Evolutionary conservation across 306 rosid species (phyloP).

Genomic region (Potentilla sterilis): DNA sequence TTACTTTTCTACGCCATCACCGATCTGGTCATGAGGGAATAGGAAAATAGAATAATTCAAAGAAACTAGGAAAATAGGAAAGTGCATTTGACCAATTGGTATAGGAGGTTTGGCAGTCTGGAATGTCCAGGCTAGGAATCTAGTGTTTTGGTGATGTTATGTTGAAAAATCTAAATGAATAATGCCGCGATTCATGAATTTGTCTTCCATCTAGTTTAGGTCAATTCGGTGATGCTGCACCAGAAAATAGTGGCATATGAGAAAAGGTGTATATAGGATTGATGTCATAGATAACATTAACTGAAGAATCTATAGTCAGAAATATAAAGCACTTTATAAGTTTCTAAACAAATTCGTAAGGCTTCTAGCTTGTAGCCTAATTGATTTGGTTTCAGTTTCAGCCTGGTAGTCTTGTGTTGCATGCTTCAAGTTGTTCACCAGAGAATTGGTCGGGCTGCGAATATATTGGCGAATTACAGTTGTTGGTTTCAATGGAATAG

Average conservation of each 20-base stretch:
- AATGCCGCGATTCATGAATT: neutral
- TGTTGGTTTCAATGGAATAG: conserved; percentile 25
- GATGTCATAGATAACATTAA: neutral
- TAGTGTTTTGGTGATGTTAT: conserved; percentile 17
- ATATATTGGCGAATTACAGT: conserved; percentile 22
- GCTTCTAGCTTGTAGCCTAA: conserved; percentile 1
- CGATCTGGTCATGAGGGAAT: conserved; percentile 7
- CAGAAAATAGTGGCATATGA: neutral
- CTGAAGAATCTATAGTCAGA: conserved; percentile 7
- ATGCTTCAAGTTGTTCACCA: conserved; percentile 12
- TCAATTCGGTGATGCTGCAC: neutral
- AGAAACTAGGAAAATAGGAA: neutral
- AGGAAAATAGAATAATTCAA: neutral
- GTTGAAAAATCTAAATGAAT: neutral
- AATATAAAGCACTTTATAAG: neutral
- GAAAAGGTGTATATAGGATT: conserved; percentile 18
- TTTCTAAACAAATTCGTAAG: neutral
- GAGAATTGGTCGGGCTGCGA: neutral
- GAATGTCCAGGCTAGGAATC: neutral
- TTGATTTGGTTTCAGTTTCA: conserved; percentile 36
- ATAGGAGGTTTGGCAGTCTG: conserved; percentile 11
- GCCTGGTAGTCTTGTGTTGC: conserved; percentile 16
- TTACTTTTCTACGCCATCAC: neutral
- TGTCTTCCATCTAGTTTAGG: neutral
- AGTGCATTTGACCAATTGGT: conserved; percentile 22